These are phyloP conservation scores for Apiospora kogelbergensis DNA, from an alignment of 2,329 filamentous ascomycete genomes.

Conservation along the genomic window DNA sequence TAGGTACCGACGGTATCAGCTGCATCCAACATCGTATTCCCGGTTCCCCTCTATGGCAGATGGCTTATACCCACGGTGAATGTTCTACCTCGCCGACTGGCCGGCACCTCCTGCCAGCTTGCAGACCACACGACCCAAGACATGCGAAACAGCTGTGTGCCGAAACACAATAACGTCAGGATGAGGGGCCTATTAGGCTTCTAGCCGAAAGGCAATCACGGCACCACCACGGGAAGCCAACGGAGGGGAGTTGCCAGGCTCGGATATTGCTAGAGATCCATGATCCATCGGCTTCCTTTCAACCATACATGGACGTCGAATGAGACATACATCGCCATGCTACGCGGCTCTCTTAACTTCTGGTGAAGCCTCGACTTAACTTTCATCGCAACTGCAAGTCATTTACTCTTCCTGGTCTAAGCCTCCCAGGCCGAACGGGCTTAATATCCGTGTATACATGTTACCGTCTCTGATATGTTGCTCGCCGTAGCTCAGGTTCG, in stretches of 20 bases:
- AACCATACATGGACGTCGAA: not conserved
- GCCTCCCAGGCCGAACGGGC: not conserved
- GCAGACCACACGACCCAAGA: not conserved
- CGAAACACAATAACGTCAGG: not conserved
- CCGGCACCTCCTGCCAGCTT: not conserved
- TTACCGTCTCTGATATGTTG: not conserved
- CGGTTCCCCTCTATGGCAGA: not conserved
- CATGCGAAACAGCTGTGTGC: not conserved
- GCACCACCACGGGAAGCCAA: not conserved
- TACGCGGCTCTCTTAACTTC: not conserved
- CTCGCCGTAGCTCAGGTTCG: not conserved
- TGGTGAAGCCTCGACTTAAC: no score
- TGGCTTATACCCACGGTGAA: not conserved
- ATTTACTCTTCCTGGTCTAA: not conserved
- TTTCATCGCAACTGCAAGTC: not conserved
- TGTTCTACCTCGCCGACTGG: not conserved
- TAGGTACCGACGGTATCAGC: not conserved
- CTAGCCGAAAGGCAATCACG: not conserved
- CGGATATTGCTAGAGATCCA: not conserved
- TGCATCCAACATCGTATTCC: not conserved
- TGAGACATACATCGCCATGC: not conserved
- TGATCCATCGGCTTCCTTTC: not conserved
- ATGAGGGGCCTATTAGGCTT: not conserved
- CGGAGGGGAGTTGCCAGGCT: not conserved
- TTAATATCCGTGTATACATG: not conserved